Conservation (phyloP, 768 basidiomycete genomes). For the Lactarius quietus region DNA sequence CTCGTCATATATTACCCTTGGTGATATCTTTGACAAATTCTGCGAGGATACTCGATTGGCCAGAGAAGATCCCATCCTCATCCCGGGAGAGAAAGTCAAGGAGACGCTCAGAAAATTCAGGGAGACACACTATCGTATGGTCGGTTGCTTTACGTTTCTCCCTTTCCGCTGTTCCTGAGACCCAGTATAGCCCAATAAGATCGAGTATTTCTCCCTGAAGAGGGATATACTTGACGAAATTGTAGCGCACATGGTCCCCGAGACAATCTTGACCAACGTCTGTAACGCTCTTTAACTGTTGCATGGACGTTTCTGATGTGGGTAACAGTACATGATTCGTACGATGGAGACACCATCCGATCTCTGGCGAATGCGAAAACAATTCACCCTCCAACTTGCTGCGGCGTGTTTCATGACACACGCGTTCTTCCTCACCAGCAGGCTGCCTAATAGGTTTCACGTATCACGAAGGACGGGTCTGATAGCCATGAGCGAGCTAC, state of each 20-base stretch:
- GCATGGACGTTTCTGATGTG: conserved; percentile 9
- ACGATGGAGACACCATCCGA: conserved; percentile 82
- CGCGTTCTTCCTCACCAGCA: conserved; percentile 76
- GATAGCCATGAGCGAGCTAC: conserved; percentile 88
- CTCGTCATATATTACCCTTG: conserved; percentile 83
- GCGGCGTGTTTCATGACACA: conserved; percentile 91
- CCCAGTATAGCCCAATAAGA: conserved; percentile 48
- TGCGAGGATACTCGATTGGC: conserved; percentile 71
- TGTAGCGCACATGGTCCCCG: conserved; percentile 81
- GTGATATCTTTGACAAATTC: conserved; percentile 92
- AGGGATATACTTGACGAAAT: conserved; percentile 91
- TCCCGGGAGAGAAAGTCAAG: conserved; percentile 81
- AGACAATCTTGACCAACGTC: conserved; percentile 81
- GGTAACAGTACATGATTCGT: conserved; percentile 77
- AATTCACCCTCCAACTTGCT: conserved; percentile 89
- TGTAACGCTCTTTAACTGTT: conserved; percentile 23
- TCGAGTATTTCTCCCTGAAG: conserved; percentile 65
- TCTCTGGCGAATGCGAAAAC: conserved; percentile 96
- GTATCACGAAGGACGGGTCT: conserved; percentile 86
- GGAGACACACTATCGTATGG: conserved; percentile 41
- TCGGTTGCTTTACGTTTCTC: conserved; percentile 29
- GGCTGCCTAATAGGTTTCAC: conserved; percentile 81
- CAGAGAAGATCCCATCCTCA: conserved; percentile 84
- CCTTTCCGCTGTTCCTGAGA: background rate
- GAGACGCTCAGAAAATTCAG: conserved; percentile 59